A percentile compares a stretch with the other conserved stretches of the same genome.
These are phyloP conservation scores for Talaromyces rugulosus DNA, from an alignment of 2,329 filamentous ascomycete genomes.

Conservation along the genomic window DNA sequence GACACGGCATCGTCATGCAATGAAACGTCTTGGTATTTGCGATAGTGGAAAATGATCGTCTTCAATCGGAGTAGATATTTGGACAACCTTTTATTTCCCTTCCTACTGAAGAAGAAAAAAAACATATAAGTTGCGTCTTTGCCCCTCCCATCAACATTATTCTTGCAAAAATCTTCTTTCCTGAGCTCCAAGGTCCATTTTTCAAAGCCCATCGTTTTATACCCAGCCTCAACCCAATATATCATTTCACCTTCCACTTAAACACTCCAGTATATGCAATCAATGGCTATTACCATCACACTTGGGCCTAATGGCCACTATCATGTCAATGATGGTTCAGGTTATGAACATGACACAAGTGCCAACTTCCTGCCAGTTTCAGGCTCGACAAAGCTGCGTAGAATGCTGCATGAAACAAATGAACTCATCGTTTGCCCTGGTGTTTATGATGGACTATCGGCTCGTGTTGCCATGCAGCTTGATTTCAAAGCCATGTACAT, in stretches of 20 bases:
- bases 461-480: constrained; percentile 20
- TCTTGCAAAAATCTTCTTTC: background rate
- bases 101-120: background rate
- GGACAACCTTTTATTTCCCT: background rate
- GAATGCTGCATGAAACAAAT: constrained; percentile 8
- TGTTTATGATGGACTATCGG: constrained; percentile 50
- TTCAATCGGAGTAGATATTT: background rate
- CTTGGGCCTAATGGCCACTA: constrained; percentile 8
- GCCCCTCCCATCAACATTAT: background rate
- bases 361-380: constrained; percentile 5
- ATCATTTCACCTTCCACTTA: background rate
- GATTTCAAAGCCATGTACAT: constrained; percentile 36
- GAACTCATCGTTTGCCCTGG: constrained; percentile 44
- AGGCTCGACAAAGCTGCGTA: constrained; percentile 9
- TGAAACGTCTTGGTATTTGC: background rate
- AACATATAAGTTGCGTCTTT: background rate
- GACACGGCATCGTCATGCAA: background rate
- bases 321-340: constrained; percentile 4
- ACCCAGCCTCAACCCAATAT: background rate
- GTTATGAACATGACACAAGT: background rate
- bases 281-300: constrained; percentile 8
- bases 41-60: background rate
- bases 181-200: background rate
- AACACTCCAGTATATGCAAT: background rate
- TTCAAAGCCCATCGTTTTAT: background rate